Evolutionary conservation across 176 grass and related monocot species (phyloP).

Genomic region (Avena insularis): DNA sequence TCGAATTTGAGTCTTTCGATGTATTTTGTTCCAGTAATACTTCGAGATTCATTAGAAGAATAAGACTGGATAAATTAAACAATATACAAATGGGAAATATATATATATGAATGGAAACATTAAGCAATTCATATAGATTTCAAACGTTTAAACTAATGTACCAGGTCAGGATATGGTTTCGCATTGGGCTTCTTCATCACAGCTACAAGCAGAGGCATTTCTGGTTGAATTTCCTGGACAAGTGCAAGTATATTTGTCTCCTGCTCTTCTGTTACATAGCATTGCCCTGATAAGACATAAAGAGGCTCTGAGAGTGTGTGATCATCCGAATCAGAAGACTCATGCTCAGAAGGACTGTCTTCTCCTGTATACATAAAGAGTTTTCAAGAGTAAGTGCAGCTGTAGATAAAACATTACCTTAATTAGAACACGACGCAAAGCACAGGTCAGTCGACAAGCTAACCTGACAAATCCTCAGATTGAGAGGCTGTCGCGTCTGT

Average conservation of each 20-base stretch:
- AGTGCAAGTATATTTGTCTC: not conserved
- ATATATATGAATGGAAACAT: not conserved
- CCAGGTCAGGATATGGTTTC: not conserved
- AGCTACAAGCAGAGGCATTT: slow-evolving; percentile 13
- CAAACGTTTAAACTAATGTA: not conserved
- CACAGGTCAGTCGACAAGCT: not conserved
- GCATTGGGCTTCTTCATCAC: not conserved
- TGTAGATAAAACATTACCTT: not conserved
- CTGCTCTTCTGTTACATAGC: not conserved
- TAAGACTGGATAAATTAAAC: not conserved
- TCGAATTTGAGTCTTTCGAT: not conserved
- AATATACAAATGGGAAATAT: not conserved
- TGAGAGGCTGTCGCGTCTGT: not conserved
- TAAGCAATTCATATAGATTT: not conserved
- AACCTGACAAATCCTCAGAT: not conserved
- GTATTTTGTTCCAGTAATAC: not conserved
- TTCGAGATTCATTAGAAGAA: not conserved
- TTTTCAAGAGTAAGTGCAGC: not conserved
- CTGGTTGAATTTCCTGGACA: not conserved
- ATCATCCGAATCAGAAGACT: slow-evolving; percentile 6
- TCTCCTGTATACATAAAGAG: not conserved
- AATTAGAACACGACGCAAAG: not conserved
- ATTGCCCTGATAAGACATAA: not conserved
- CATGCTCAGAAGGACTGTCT: not conserved
- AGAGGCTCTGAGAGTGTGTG: not conserved